Percentiles rank a stretch among this genome's conserved stretches.
Evolutionary conservation across 331 rosid genomes (phyloP).

Genomic region (Stylosanthes scabra): DNA sequence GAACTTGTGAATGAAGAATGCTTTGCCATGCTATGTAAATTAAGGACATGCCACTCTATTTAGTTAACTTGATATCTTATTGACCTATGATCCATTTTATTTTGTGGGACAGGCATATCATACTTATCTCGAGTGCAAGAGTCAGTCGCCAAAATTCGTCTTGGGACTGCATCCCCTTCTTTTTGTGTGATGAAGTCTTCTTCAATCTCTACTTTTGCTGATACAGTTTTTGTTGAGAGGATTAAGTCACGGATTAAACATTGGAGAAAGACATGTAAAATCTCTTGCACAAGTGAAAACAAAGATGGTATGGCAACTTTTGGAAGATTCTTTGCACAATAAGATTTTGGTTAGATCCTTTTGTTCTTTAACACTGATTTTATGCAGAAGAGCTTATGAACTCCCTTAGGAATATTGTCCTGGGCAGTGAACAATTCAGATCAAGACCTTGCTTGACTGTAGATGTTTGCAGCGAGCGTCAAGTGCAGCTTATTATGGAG

Average conservation of each 20-base stretch:
- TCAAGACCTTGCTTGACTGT: constrained; percentile 73
- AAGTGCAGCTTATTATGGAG: constrained; percentile 78
- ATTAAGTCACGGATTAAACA: constrained; percentile 62
- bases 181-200: constrained; percentile 45
- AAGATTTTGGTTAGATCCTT: constrained; percentile 5
- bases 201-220: constrained; percentile 61
- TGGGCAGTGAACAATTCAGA: constrained; percentile 62
- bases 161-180: constrained; percentile 49
- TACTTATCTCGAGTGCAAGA: constrained; percentile 89
- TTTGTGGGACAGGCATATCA: constrained; percentile 69
- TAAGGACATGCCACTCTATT: constrained; percentile 9
- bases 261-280: constrained; percentile 65
- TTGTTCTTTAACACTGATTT: constrained; percentile 30
- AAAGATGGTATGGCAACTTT: constrained; percentile 58
- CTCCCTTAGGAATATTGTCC: constrained; percentile 65
- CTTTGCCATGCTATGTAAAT: constrained; percentile 25
- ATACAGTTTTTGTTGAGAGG: constrained; percentile 68
- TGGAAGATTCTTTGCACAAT: constrained; percentile 9
- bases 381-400: constrained; percentile 69
- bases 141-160: constrained; percentile 56
- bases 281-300: constrained; percentile 43
- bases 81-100: constrained; percentile 7
- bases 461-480: constrained; percentile 88
- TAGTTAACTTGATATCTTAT: constrained; percentile 29
- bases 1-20: constrained; percentile 1